Evolutionary conservation across 306 rosid genomes (phyloP), one percentile per base, ranked within the genome.

Genomic region (Sicyos edulis): DNA sequence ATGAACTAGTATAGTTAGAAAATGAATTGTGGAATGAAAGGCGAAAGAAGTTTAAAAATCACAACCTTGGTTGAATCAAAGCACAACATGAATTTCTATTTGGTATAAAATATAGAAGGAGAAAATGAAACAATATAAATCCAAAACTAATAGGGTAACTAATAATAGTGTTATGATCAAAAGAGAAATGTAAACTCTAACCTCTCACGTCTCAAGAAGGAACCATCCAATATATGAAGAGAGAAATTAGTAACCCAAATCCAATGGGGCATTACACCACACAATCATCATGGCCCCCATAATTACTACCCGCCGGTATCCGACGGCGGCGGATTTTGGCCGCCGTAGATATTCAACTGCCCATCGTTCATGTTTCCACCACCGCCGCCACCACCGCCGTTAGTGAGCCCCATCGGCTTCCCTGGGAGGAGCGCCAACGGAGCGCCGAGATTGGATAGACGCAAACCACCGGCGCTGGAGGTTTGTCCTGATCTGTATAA

Each of bases 361-460:
- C 54, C 55, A 3, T 44, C 17, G 19, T 7, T 22, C 57, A 68
- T 1, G 32, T 7, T 21, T 68, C 73, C 72, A 16, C 55, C 72
- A 3, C 29, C 29, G 29, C 29, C 29, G 29, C 29, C 29, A 3
- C 29, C 29, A 44, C 29, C 29, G 29, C 29, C 29, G 29, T 3
- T 3, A 44, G 9, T 22, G 22, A 45, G 44, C 0, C 56, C 72
- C 72, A 47, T 14, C 57, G 62, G 75, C 54, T 72, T 42, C 26
- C 75, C 75, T 0, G 75, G 65, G 37, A 72, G 64, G 12, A 72
- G 65, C 20, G 75, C 55, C 50, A 72, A 55, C 14, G 75, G 75
- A 55, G 37, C 62, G 20, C 66, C 20, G 3, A 72, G 60, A 14
- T 72, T 72, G 14, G 64, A 54, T 1, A 72, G 55, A 37, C 64